Percentiles rank a stretch among this genome's conserved stretches.
phyloP scores from a whole-genome alignment of 1,284 basidiomycete genomes.

The Melampsora larici-populina region DNA sequence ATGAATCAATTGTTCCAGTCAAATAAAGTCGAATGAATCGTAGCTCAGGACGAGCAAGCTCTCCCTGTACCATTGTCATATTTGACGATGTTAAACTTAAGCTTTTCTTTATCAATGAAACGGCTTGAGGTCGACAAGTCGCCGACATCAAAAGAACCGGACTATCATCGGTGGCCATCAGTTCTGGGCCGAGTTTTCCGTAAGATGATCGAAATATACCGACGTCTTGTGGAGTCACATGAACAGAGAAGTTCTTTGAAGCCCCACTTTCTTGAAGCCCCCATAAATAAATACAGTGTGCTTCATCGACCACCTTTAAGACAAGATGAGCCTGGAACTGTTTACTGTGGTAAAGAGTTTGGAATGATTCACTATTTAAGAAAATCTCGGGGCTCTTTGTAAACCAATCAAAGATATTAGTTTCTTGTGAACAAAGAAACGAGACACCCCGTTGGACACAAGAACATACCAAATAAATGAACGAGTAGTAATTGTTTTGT shows the following conservation, averaged over 20 bases:
- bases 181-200: background rate
- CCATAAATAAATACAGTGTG: too few relatives aligned
- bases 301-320: background rate
- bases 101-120: conserved; percentile 4
- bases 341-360: too few relatives aligned
- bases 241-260: too few relatives aligned
- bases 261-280: too few relatives aligned
- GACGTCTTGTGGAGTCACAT: background rate
- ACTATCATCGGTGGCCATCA: background rate
- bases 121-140: conserved; percentile 6
- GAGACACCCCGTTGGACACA: background rate
- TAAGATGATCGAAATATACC: background rate
- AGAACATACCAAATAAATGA: background rate
- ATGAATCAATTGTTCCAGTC: background rate
- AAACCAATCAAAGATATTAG: background rate
- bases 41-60: background rate
- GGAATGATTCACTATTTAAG: too few relatives aligned
- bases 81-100: background rate
- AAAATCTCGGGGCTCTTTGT: conserved; percentile 4
- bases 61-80: background rate
- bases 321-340: background rate
- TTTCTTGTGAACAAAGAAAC: background rate
- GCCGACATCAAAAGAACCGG: too few relatives aligned
- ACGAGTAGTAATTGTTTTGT: too few relatives aligned
- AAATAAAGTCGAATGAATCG: background rate